phyloP scores from a whole-genome alignment of 176 grass and related monocot species.

The Coix lacrymajobi region DNA sequence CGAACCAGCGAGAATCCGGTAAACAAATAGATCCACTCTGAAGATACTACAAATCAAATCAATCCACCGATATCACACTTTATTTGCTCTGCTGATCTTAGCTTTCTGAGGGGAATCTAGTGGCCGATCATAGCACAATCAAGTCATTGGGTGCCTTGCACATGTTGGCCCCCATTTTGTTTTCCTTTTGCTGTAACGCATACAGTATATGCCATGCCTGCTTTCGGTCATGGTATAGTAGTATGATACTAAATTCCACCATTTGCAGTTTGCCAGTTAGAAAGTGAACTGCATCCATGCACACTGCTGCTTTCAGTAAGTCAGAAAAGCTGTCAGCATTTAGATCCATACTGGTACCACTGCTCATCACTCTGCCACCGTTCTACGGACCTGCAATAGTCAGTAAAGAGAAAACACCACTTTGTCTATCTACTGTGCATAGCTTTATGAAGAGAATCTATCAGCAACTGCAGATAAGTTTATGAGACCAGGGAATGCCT shows the following conservation, averaged over 20 bases:
- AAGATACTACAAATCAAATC: background rate
- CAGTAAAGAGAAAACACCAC: background rate
- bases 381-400: background rate
- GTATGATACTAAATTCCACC: background rate
- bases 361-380: background rate
- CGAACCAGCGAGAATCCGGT: constrained; percentile 66
- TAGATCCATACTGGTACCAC: background rate
- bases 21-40: constrained; percentile 1
- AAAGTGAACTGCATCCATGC: background rate
- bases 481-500: background rate
- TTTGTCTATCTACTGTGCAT: background rate
- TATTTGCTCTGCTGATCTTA: background rate
- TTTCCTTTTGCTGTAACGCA: background rate
- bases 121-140: background rate
- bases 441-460: background rate
- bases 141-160: background rate
- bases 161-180: background rate
- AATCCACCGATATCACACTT: background rate
- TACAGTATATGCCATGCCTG: background rate
- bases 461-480: background rate
- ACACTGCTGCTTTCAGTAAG: background rate
- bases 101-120: background rate
- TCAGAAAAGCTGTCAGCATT: background rate
- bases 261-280: background rate
- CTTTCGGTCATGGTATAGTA: background rate